A percentile compares a stretch with the other conserved stretches of the same genome.
Evolutionary conservation across 257 asterid species (phyloP).

Genomic region (Penstemon barbatus): DNA sequence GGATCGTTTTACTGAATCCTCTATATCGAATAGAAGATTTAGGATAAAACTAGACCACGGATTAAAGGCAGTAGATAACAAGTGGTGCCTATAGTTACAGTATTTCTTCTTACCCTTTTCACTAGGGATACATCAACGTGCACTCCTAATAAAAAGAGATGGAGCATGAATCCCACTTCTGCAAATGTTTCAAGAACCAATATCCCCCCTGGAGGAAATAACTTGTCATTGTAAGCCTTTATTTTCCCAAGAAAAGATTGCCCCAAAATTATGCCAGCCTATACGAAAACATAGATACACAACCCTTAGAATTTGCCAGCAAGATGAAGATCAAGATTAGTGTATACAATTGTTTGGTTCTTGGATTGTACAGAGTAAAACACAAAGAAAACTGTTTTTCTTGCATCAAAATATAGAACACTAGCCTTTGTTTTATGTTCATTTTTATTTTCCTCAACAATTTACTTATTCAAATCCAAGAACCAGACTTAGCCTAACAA

Average conservation of each 20-base stretch:
- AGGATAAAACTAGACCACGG: slow-evolving; percentile 29
- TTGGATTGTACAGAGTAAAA: too few relatives aligned
- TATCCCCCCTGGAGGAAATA: slow-evolving; percentile 53
- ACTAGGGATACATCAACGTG: slow-evolving; percentile 41
- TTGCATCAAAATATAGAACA: too few relatives aligned
- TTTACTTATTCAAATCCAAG: too few relatives aligned
- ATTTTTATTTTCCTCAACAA: too few relatives aligned
- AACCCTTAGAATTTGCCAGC: not conserved
- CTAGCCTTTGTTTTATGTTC: too few relatives aligned
- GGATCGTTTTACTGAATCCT: slow-evolving; percentile 8
- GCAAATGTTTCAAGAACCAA: slow-evolving; percentile 47
- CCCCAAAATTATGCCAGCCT: slow-evolving; percentile 64
- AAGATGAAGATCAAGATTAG: not conserved
- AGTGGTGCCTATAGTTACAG: slow-evolving; percentile 41
- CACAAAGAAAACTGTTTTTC: too few relatives aligned
- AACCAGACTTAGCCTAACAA: too few relatives aligned
- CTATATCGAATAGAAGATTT: slow-evolving; percentile 5
- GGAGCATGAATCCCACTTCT: slow-evolving; percentile 52
- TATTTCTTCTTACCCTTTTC: slow-evolving; percentile 34
- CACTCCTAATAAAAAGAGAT: slow-evolving; percentile 59
- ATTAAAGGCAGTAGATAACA: slow-evolving; percentile 42
- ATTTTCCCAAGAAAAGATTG: slow-evolving; percentile 37
- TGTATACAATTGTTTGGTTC: too few relatives aligned
- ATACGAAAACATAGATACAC: slow-evolving; percentile 22
- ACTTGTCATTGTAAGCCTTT: not conserved